A percentile compares a stretch with the other conserved stretches of the same genome.
phyloP scores from a whole-genome alignment of 331 rosid genomes.

The Phaseolus coccineus region DNA sequence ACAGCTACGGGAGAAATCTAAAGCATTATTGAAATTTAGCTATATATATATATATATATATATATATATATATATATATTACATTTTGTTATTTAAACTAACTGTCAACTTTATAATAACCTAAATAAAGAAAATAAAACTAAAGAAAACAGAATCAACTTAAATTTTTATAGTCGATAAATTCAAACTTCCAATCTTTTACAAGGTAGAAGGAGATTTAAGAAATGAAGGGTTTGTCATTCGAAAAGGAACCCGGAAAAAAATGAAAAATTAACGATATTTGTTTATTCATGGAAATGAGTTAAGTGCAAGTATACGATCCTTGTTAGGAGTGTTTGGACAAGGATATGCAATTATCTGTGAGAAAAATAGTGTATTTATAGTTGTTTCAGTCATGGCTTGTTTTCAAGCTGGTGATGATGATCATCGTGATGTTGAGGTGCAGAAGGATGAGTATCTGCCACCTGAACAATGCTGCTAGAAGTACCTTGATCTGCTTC shows the following conservation, averaged over 20 bases:
- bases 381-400: slow-evolving; percentile 40
- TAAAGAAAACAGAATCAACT: background rate
- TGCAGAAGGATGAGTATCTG: slow-evolving; percentile 37
- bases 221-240: background rate
- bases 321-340: slow-evolving; percentile 20
- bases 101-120: no score
- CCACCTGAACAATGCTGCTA: slow-evolving; percentile 31
- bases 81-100: no score
- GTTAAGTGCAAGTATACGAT: background rate
- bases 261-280: background rate
- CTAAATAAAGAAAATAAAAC: no score
- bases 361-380: background rate
- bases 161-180: no score
- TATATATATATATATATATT: no score
- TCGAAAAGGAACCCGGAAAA: background rate
- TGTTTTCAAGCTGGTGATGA: slow-evolving; percentile 47
- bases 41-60: no score
- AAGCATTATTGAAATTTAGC: no score
- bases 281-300: slow-evolving; percentile 10
- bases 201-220: background rate
- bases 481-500: slow-evolving; percentile 38
- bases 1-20: no score
- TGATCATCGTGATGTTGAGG: slow-evolving; percentile 27
- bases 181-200: background rate
- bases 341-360: slow-evolving; percentile 23